phyloP scores from a whole-genome alignment of 177 flowering plant species.

The Vitis hybrid region DNA sequence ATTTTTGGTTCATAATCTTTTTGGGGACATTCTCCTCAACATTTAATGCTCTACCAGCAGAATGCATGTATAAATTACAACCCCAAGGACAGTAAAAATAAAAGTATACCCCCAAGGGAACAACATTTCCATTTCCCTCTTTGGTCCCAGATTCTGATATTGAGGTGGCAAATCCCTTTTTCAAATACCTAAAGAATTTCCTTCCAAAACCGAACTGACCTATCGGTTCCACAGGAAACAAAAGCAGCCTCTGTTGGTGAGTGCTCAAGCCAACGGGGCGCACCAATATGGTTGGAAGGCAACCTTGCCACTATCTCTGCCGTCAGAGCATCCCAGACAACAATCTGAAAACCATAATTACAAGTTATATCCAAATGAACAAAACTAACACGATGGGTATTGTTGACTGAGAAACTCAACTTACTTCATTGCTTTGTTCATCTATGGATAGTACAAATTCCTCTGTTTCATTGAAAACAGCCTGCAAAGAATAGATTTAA shows the following conservation, averaged over 20 bases:
- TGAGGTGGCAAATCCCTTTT: neutral
- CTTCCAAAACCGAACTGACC: constrained; percentile 84
- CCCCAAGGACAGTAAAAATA: too few relatives aligned
- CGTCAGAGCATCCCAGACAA: constrained; percentile 80
- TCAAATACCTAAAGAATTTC: constrained; percentile 36
- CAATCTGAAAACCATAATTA: constrained; percentile 43
- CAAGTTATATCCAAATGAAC: constrained; percentile 6
- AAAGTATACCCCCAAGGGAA: too few relatives aligned
- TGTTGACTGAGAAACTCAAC: constrained; percentile 4
- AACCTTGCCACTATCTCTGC: constrained; percentile 70
- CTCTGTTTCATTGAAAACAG: constrained; percentile 77
- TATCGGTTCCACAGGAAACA: constrained; percentile 75
- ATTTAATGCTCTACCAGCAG: too few relatives aligned
- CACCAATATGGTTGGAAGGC: constrained; percentile 75
- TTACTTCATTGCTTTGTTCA: constrained; percentile 79
- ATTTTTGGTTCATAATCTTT: too few relatives aligned
- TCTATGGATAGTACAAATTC: constrained; percentile 76
- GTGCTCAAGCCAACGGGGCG: constrained; percentile 87
- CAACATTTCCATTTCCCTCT: too few relatives aligned
- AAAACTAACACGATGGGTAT: neutral
- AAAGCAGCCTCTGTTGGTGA: constrained; percentile 82
- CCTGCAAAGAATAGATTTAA: constrained; percentile 44
- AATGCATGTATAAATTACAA: too few relatives aligned
- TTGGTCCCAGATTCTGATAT: too few relatives aligned
- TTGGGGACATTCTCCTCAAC: too few relatives aligned